These are phyloP conservation scores for Ananas comosus DNA, from an alignment of 176 grass and related monocot species.

Conservation along the genomic window DNA sequence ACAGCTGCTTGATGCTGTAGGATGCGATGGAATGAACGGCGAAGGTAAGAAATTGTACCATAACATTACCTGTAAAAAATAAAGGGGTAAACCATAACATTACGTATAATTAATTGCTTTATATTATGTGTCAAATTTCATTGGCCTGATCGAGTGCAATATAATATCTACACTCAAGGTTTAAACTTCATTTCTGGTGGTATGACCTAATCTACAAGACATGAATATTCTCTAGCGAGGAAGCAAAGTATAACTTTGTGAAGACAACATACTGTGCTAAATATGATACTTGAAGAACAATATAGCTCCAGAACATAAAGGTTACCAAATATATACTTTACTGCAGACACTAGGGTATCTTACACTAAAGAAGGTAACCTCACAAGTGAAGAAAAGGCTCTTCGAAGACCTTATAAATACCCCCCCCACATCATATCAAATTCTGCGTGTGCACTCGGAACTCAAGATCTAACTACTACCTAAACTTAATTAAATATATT, in stretches of 20 bases:
- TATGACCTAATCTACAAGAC: slow-evolving; percentile 26
- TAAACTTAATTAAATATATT: background rate
- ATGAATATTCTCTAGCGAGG: slow-evolving; percentile 36
- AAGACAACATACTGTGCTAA: background rate
- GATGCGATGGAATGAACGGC: too few species aligned
- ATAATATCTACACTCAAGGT: too few species aligned
- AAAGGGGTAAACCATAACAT: too few species aligned
- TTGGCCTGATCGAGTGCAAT: too few species aligned
- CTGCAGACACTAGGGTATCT: slow-evolving; percentile 22
- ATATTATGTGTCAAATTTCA: too few species aligned
- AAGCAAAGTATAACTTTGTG: slow-evolving; percentile 68
- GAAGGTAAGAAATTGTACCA: too few species aligned
- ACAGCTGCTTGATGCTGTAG: too few species aligned
- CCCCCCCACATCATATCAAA: background rate
- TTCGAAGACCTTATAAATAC: slow-evolving; percentile 9
- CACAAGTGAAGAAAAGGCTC: slow-evolving; percentile 26
- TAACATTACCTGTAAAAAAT: too few species aligned
- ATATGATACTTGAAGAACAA: slow-evolving; percentile 7
- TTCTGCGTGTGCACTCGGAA: background rate
- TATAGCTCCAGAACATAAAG: slow-evolving; percentile 32
- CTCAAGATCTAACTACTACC: background rate
- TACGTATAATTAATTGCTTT: too few species aligned
- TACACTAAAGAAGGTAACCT: slow-evolving; percentile 25
- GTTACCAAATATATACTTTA: slow-evolving; percentile 12
- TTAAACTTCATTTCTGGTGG: background rate